These are phyloP conservation scores for Linum usitatissimum DNA, from an alignment of 345 rosid genomes.

Conservation along the genomic window DNA sequence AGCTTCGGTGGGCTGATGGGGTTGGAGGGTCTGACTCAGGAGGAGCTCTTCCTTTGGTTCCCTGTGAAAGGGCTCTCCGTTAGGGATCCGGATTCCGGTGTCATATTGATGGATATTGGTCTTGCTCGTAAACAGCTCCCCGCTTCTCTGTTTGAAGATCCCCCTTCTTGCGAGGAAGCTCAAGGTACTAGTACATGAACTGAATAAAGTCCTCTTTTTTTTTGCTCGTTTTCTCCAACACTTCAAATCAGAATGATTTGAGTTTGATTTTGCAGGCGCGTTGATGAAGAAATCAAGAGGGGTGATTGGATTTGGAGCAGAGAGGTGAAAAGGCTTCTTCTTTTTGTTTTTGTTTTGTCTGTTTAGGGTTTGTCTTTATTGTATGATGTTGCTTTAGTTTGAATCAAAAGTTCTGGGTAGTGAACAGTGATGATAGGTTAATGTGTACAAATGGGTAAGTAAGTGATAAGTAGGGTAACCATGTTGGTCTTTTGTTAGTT, in stretches of 20 bases:
- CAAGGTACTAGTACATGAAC: conserved; percentile 21
- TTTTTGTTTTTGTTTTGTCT: conserved; percentile 12
- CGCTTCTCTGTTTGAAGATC: conserved; percentile 72
- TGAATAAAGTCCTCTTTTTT: neutral
- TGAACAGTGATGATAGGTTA: neutral
- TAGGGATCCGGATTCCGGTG: conserved; percentile 64
- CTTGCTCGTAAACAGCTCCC: conserved; percentile 79
- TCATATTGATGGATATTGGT: conserved; percentile 82
- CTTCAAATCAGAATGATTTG: neutral
- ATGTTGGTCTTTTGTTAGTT: too few relatives aligned
- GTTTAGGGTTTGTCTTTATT: too few relatives aligned
- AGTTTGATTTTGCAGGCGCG: conserved; percentile 33
- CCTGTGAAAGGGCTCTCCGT: conserved; percentile 76
- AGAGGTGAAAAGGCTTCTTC: conserved; percentile 35
- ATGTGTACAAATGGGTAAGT: neutral
- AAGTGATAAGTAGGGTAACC: neutral
- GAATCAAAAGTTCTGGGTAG: neutral
- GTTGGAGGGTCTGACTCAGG: conserved; percentile 62
- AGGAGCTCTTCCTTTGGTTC: conserved; percentile 84
- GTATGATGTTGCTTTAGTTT: neutral
- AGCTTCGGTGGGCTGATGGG: conserved; percentile 64
- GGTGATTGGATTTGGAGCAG: conserved; percentile 33
- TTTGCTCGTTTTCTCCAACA: too few relatives aligned
- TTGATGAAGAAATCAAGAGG: conserved; percentile 43
- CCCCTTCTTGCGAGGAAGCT: conserved; percentile 53